Base-by-base conservation (phyloP, 768 basidiomycete species). In the Tricholomella constricta region DNA sequence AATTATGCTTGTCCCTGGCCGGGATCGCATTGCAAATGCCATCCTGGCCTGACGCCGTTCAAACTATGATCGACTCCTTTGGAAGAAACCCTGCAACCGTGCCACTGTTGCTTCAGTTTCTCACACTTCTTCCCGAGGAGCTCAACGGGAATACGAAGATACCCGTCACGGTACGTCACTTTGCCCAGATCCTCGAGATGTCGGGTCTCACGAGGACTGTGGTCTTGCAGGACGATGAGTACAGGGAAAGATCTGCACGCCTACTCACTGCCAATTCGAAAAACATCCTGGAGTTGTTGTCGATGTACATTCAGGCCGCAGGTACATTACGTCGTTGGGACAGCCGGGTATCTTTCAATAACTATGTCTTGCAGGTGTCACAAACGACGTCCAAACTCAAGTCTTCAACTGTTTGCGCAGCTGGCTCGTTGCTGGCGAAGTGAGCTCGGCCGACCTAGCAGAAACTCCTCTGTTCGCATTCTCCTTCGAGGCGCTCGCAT, bases 101-200 rank as follows among this genome's bases (percentile, higher is more conserved):
- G 3, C 86, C 88, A 0, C 83, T 85, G 4, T 69, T 99, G 56
- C 70, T 99, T 52, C 88, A 95, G 65, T 98, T 98, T 70, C 68
- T 99, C 65, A 90, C 91, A 2, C 73, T 94, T 20, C 78, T 98
- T 26, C 95, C 96, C 6, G 95, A 98, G 69, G 97, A 98, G 72
- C 66, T 92, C 36, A 79, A 78, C 46, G 79, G 80, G 43, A 98
- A 98, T 69, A 82, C 86, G 10, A 89, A 82, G 73, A 92, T 98
- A 60, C 92, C 93, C 0, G 72, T 97, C 36, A 88, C 91, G 45
- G 95, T 96, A 61, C 64, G 94, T 79, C 34, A 37, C 45, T 44
- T 46, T 3, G 2, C 29, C 36, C 22, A 22, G 48, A 27, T 15
- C 51, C 34, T 9, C 9, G 7, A 32, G 17, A 7, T 40, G 31